Base-by-base conservation (phyloP, 2,329 filamentous ascomycete genomes). In the Xylariaceae sp. region DNA sequence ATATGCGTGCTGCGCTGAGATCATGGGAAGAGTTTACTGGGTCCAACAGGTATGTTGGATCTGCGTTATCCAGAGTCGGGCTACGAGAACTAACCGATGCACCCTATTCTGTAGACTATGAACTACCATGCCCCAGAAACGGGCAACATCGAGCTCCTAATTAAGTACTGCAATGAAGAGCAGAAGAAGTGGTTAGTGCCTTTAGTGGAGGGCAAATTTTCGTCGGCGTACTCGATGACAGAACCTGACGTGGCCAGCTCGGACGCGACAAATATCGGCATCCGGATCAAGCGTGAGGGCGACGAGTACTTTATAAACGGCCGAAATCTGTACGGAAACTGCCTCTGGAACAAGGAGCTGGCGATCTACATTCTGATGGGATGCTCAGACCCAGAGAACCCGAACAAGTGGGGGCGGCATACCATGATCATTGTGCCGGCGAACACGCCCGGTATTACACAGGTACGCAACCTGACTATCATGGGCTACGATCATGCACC, bases 1-100 rank as follows among this genome's bases (percentile, higher is more conserved):
- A 39, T 39, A 39, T 23, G 20, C 37, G 16, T 39, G 37, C 37
- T 39, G 19, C 19, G 37, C 37, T 22, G 37, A 39, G 37, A 39
- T 39, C 19, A 39, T 39, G n/a, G 37, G 37, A 20, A 22, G 37
- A 39, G 37, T 39, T 11, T 39, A 22, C 21, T 39, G 37, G 37
- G 37, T 21, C 14, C 19, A 20, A n/a, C 37, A 19, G 37, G 37
- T 22, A 39, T 12, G n/a, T 22, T n/a, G n/a, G n/a, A n/a, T n/a
- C n/a, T n/a, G n/a, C n/a, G n/a, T n/a, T n/a, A n/a, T n/a, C n/a
- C n/a, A n/a, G n/a, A n/a, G n/a, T n/a, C n/a, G n/a, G n/a, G n/a
- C n/a, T 12, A 36, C 36, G 36, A 22, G 22, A 10, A 20, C 36
- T 7, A 5, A 7, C 19, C 22, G 36, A 38, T 11, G 16, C 5